Conservation (phyloP, 2,329 filamentous ascomycete species). For the Leptographium radiaticola region DNA sequence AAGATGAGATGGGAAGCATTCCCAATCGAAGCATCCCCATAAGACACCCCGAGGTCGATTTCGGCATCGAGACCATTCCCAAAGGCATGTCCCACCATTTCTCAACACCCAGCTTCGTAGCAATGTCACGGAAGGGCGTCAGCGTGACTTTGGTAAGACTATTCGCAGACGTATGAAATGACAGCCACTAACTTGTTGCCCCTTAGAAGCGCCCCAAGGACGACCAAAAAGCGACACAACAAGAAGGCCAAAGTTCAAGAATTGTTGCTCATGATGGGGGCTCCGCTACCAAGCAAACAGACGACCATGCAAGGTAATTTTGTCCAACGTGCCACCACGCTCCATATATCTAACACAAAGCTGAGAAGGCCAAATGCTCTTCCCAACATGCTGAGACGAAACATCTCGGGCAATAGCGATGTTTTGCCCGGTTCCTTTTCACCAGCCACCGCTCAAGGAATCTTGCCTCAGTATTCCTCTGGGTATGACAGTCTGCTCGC, state of each 20-base stretch:
- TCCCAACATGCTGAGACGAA: constrained; percentile 36
- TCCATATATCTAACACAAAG: not conserved
- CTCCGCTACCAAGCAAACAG: not conserved
- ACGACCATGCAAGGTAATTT: not conserved
- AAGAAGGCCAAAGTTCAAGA: not conserved
- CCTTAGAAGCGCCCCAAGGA: not conserved
- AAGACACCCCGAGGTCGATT: constrained; percentile 1
- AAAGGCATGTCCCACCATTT: not conserved
- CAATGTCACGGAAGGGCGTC: constrained; percentile 3
- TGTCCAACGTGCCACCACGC: not conserved
- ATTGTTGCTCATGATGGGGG: not conserved
- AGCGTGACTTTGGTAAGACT: constrained; percentile 11
- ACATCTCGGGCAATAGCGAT: constrained; percentile 25
- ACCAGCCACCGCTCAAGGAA: constrained; percentile 37
- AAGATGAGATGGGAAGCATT: not conserved
- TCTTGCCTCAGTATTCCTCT: constrained; percentile 20
- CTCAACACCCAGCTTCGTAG: not conserved
- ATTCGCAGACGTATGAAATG: not conserved
- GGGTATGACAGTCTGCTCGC: constrained; percentile 9
- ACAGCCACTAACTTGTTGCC: not conserved
- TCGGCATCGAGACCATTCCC: not conserved
- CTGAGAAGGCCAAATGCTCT: constrained; percentile 27
- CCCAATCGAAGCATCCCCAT: not conserved
- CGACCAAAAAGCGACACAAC: not conserved
- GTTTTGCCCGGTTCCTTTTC: constrained; percentile 29